phyloP scores from a whole-genome alignment of 2,329 filamentous ascomycete genomes.

The Phoma sp. region DNA sequence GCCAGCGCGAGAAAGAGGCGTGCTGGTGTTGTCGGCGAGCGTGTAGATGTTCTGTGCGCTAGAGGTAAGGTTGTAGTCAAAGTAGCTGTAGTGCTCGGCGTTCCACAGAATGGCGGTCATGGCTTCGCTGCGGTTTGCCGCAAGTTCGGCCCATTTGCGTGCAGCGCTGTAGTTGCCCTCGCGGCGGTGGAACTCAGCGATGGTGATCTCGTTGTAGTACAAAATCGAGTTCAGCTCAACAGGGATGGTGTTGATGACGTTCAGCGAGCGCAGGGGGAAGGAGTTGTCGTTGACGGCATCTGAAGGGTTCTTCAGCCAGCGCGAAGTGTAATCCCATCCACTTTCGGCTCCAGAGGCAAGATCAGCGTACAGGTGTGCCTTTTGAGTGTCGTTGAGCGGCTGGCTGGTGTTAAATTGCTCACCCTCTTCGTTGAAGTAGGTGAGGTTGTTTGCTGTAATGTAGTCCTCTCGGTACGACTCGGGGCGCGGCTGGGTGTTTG shows the following conservation, averaged over 20 bases:
- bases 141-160: slow-evolving; percentile 58
- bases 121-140: slow-evolving; percentile 63
- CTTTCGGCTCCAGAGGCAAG: slow-evolving; percentile 71
- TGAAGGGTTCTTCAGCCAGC: slow-evolving; percentile 65
- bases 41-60: slow-evolving; percentile 63
- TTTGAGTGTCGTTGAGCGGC: slow-evolving; percentile 61
- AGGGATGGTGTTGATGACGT: slow-evolving; percentile 65
- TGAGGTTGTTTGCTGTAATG: slow-evolving; percentile 68
- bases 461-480: slow-evolving; percentile 74
- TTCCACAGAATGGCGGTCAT: slow-evolving; percentile 73
- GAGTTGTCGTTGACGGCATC: slow-evolving; percentile 68
- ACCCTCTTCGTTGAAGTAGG: slow-evolving; percentile 67
- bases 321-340: slow-evolving; percentile 69
- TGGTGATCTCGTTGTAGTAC: slow-evolving; percentile 69
- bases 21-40: slow-evolving; percentile 52
- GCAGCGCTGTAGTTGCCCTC: slow-evolving; percentile 61
- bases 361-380: slow-evolving; percentile 65
- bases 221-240: slow-evolving; percentile 74
- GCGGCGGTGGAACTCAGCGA: slow-evolving; percentile 62
- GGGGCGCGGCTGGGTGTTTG: slow-evolving; percentile 71
- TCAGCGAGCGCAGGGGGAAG: slow-evolving; percentile 71
- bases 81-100: slow-evolving; percentile 67
- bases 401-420: slow-evolving; percentile 63
- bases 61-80: slow-evolving; percentile 73
- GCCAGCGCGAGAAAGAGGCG: slow-evolving; percentile 44